Base-by-base conservation (phyloP, 257 asterid species). In the Phtheirospermum japonicum region DNA sequence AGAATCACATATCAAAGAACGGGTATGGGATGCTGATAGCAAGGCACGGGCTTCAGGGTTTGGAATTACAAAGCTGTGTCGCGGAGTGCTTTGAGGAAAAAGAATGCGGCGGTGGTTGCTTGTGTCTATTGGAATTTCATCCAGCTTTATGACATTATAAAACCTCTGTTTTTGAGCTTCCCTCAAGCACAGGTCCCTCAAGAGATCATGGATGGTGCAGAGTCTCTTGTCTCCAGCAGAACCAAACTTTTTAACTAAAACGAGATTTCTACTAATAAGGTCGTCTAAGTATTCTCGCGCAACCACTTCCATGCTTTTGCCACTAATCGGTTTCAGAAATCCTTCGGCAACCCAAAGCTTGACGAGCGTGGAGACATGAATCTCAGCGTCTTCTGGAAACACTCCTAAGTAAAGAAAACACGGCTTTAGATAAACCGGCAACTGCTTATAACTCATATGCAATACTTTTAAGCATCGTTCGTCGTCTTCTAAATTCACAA, bases 1-100 rank as follows among this genome's bases (percentile, higher is more conserved):
- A 30, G 9, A 26, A 10, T 14, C 4, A 19, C 56, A 55, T 55
- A 45, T n/a, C 32, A 69, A 33, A 12, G 74, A 61, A 31, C 50
- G 68, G n/a, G 2, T 12, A 7, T 23, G 59, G 49, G 59, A 0
- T 18, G 18, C 6, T 6, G 37, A 63, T 39, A 11, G 7, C 23
- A 63, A 4, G 51, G 18, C 6, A 49, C 16, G 16, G 18, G 33
- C 49, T 42, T 42, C 49, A 10, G 16, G 49, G 49, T n/a, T n/a
- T n/a, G n/a, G n/a, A n/a, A n/a, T n/a, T n/a, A n/a, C n/a, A n/a
- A n/a, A n/a, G n/a, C n/a, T n/a, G n/a, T n/a, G n/a, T n/a, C n/a
- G n/a, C n/a, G 17, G 0, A 3, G 49, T 10, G 18, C 49, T 6
- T 42, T 42, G 14, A n/a, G 4, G 49, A 12, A 42, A 5, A 42